These are phyloP conservation scores for Malassezia sympodialis DNA, from an alignment of 1,284 basidiomycete genomes.

Conservation along the genomic window DNA sequence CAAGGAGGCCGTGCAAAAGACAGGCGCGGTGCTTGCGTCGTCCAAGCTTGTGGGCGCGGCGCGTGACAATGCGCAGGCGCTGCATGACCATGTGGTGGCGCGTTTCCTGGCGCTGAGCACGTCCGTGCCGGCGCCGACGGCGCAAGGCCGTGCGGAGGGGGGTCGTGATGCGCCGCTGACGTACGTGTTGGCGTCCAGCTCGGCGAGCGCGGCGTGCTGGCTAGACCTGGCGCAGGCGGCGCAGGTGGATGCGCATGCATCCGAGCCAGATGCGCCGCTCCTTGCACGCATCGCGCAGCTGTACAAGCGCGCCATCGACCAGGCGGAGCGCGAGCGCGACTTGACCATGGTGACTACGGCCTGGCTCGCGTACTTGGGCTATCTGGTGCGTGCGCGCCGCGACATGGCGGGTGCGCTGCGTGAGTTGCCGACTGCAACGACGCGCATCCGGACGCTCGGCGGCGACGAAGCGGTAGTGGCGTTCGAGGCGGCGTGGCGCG, in stretches of 20 bases:
- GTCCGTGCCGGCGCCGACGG: neutral
- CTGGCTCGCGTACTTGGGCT: slow-evolving; percentile 12
- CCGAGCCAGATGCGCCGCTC: too few relatives aligned
- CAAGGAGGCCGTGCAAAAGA: slow-evolving; percentile 8
- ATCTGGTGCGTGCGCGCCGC: neutral
- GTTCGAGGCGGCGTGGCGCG: slow-evolving; percentile 11
- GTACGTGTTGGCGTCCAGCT: neutral
- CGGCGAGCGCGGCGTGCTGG: slow-evolving; percentile 8
- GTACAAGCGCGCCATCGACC: slow-evolving; percentile 9
- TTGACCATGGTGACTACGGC: neutral
- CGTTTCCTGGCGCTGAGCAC: neutral
- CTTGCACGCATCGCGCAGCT: neutral
- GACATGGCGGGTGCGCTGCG: slow-evolving; percentile 7
- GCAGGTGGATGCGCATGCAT: neutral
- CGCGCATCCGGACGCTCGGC: slow-evolving; percentile 3
- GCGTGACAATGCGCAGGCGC: slow-evolving; percentile 11
- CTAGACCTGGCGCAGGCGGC: neutral
- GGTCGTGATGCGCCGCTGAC: neutral
- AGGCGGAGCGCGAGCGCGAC: slow-evolving; percentile 10
- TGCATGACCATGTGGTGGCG: slow-evolving; percentile 13
- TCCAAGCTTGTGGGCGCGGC: slow-evolving; percentile 12
- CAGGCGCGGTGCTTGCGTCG: slow-evolving; percentile 13
- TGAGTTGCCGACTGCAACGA: slow-evolving; percentile 2
- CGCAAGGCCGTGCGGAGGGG: neutral
- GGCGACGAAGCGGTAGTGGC: slow-evolving; percentile 3